Percentiles rank a stretch among this genome's conserved stretches.
Conservation (phyloP, 495 filamentous ascomycete species). For the Entonaema liquescens region DNA sequence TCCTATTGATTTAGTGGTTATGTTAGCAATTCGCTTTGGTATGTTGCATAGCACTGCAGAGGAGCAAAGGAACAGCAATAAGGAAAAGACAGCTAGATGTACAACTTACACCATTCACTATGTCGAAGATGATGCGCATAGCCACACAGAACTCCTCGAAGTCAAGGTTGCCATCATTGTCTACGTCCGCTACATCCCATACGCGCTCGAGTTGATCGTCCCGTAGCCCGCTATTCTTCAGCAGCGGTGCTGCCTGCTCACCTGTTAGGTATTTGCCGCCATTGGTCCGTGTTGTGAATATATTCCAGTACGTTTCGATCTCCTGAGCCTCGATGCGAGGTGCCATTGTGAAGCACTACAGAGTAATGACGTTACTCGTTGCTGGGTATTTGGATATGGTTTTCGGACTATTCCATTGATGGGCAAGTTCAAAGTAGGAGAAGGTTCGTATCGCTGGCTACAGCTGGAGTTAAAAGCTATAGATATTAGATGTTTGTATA, state of each 20-base stretch:
- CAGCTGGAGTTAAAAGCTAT: neutral
- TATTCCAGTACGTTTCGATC: slow-evolving; percentile 99
- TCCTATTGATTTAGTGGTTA: slow-evolving; percentile 65
- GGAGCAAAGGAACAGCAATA: neutral
- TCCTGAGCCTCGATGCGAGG: slow-evolving; percentile 93
- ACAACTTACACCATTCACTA: slow-evolving; percentile 86
- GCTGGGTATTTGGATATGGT: neutral
- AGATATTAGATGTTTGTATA: slow-evolving; percentile 14
- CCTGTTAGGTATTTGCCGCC: slow-evolving; percentile 87
- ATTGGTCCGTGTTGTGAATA: slow-evolving; percentile 85
- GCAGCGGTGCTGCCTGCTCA: slow-evolving; percentile 88
- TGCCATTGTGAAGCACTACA: slow-evolving; percentile 59
- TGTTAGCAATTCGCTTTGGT: slow-evolving; percentile 15
- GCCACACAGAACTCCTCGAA: slow-evolving; percentile 99
- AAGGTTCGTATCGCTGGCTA: neutral
- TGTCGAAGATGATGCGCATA: slow-evolving; percentile 95
- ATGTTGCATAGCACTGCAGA: neutral
- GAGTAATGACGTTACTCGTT: slow-evolving; percentile 4
- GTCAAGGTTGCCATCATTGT: slow-evolving; percentile 94
- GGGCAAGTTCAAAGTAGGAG: neutral
- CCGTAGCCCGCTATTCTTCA: slow-evolving; percentile 92
- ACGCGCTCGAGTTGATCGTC: slow-evolving; percentile 96
- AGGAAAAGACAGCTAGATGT: neutral
- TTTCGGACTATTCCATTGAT: neutral
- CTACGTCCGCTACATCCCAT: slow-evolving; percentile 97